These are phyloP conservation scores for Chlorella ohadii DNA, from an alignment of 139 green algal genomes.

Conservation along the genomic window DNA sequence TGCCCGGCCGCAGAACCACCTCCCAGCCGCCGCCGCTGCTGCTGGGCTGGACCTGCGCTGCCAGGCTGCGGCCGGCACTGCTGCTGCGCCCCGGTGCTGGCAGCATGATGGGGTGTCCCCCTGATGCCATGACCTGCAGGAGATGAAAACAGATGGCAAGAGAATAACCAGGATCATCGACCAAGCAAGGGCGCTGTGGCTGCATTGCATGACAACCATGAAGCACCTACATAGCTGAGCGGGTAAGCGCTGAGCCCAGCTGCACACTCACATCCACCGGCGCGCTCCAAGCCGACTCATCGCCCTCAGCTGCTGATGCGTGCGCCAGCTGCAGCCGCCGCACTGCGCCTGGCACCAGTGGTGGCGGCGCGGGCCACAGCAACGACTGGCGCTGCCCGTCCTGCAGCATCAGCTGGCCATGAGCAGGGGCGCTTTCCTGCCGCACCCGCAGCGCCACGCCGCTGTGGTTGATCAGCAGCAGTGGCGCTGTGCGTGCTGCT, in stretches of 20 bases:
- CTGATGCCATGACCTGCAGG: conserved; percentile 14
- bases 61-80: not conserved
- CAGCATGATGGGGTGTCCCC: not conserved
- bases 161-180: not conserved
- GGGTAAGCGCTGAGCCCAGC: too few relatives aligned
- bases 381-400: conserved; percentile 5
- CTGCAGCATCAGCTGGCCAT: not conserved
- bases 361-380: conserved; percentile 24
- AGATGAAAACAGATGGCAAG: not conserved
- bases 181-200: too few relatives aligned
- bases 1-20: not conserved
- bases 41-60: conserved; percentile 1
- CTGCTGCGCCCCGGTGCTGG: not conserved
- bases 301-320: not conserved
- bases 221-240: too few relatives aligned
- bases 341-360: conserved; percentile 14
- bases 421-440: conserved; percentile 22
- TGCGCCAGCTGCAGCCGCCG: conserved; percentile 29
- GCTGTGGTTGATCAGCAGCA: conserved; percentile 37
- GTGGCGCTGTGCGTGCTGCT: not conserved
- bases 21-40: conserved; percentile 16
- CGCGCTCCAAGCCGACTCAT: conserved; percentile 24
- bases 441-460: conserved; percentile 13
- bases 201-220: too few relatives aligned
- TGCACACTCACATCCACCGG: conserved; percentile 22